phyloP scores from a whole-genome alignment of 805 yeast species.

The Yamadazyma olivae region DNA sequence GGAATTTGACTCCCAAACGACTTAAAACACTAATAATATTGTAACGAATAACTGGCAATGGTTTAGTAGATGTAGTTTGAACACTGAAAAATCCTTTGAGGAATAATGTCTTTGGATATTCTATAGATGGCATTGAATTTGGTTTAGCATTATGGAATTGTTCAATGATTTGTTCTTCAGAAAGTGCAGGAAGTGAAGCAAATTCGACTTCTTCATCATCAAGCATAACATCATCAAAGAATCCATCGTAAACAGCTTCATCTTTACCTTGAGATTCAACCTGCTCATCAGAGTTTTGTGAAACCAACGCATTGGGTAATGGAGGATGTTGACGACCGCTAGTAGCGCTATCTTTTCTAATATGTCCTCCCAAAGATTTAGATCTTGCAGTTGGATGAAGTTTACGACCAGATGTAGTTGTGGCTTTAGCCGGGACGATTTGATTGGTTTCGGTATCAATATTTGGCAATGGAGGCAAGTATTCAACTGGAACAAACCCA shows the following conservation, averaged over 20 bases:
- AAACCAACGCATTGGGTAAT: constrained; percentile 38
- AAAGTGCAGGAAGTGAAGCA: constrained; percentile 31
- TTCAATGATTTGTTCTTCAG: constrained; percentile 40
- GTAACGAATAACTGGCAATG: constrained; percentile 82
- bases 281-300: constrained; percentile 45
- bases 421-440: constrained; percentile 10
- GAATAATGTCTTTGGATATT: constrained; percentile 85
- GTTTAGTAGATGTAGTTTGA: constrained; percentile 91
- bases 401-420: constrained; percentile 18
- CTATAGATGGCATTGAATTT: constrained; percentile 90
- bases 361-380: constrained; percentile 77
- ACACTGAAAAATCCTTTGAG: constrained; percentile 92
- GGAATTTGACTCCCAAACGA: constrained; percentile 73
- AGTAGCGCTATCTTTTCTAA: constrained; percentile 52
- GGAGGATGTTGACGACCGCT: constrained; percentile 37
- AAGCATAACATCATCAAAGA: constrained; percentile 56
- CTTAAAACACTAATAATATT: constrained; percentile 77
- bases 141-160: constrained; percentile 55
- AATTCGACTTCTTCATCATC: constrained; percentile 31
- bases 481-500: constrained; percentile 42
- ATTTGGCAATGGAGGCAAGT: constrained; percentile 44
- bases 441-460: constrained; percentile 28
- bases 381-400: constrained; percentile 86
- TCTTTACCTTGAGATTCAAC: constrained; percentile 25
- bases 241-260: constrained; percentile 36